Evolutionary conservation across 805 yeast genomes (phyloP), one percentile per base, ranked within the genome.

Genomic region (Saturnispora besseyi): DNA sequence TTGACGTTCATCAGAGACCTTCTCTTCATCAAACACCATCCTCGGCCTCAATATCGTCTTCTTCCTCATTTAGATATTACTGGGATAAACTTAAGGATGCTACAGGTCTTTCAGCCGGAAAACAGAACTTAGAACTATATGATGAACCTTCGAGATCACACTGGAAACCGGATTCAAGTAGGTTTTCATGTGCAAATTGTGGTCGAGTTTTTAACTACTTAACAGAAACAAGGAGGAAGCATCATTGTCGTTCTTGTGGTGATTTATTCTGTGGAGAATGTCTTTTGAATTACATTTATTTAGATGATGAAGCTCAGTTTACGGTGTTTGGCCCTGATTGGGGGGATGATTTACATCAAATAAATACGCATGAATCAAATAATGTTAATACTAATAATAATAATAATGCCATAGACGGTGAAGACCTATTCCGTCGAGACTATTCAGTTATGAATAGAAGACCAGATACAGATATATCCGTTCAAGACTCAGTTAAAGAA

Each of bases 161-260:
- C 60, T 85, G 93, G 93, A 71, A 82, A 47, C 79, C 87, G 26
- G 96, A 91, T 65, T 75, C 75, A 43, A 62, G 77, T 21, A 78
- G 85, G 34, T 64, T 71, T 44, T 72, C 76, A 45, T 91, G 98
- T 64, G 74, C 77, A 12, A 73, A 75, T 26, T 91, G 98, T 67
- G 69, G 74, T 46, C 78, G 75, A 58, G 62, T 72, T 15, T 90
- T 91, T 68, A 82, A 89, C 34, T 81, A 59, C 82, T 58, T 84
- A 81, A 70, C 96, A 77, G 63, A 77, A 90, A 58, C 75, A 82
- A 55, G 70, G 41, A 56, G 73, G 37, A 69, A 67, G 44, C 74
- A 70, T 51, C 74, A 70, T 45, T 70, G 74, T 47, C 57, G 74
- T 8, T 57, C 63, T 36, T 70, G 74, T 57, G 74, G 74, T 3